Evolutionary conservation across 768 basidiomycete genomes (phyloP).

Genomic region (Leccinum disarticulatum): DNA sequence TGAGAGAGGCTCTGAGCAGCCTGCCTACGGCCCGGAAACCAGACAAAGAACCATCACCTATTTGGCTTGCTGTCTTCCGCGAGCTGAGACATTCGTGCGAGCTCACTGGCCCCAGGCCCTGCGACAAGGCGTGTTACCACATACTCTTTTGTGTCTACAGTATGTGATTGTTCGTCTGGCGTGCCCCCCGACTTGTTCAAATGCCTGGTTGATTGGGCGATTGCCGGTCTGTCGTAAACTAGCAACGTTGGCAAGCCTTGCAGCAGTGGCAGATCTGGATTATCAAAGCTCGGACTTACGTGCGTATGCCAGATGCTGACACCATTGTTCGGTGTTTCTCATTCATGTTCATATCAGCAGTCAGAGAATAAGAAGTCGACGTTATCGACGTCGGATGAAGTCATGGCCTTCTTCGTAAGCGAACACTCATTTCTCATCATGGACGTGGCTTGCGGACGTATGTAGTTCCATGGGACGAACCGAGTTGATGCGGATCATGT

Average conservation of each 20-base stretch:
- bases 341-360: conserved; percentile 14
- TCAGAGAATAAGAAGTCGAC: conserved; percentile 17
- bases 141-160: background rate
- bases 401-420: conserved; percentile 11
- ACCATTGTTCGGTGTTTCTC: conserved; percentile 14
- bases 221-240: background rate
- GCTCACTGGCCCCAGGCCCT: background rate
- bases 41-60: conserved; percentile 12
- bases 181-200: conserved; percentile 3
- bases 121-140: background rate
- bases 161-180: conserved; percentile 6
- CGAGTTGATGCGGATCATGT: background rate
- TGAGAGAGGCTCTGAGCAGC: conserved; percentile 3
- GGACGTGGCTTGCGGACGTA: background rate
- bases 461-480: background rate
- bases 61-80: conserved; percentile 11
- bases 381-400: conserved; percentile 16
- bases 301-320: conserved; percentile 5
- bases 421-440: conserved; percentile 1
- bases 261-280: conserved; percentile 8
- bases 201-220: conserved; percentile 5
- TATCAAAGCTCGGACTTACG: background rate
- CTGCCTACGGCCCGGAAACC: conserved; percentile 1
- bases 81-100: conserved; percentile 10
- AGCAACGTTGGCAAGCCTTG: background rate